Percentiles rank a stretch among this genome's conserved stretches.
These are phyloP conservation scores for Sporothrix globosa DNA, from an alignment of 2,329 filamentous ascomycete species.

Conservation along the genomic window DNA sequence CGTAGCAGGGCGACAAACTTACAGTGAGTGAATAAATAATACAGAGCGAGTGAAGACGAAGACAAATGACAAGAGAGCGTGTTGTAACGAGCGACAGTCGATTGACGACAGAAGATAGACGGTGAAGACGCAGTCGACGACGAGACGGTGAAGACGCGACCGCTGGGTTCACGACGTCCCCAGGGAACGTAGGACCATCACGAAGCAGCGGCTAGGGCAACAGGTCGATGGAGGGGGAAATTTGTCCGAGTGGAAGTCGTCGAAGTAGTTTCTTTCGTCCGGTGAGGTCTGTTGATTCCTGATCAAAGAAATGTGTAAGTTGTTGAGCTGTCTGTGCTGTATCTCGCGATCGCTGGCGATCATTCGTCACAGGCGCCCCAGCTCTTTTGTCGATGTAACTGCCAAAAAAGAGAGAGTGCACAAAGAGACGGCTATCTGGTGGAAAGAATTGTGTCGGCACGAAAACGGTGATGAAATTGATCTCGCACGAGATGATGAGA, in stretches of 20 bases:
- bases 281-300: background rate
- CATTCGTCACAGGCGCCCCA: no score
- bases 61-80: constrained; percentile 15
- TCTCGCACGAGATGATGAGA: constrained; percentile 24
- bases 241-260: background rate
- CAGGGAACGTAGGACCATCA: constrained; percentile 30
- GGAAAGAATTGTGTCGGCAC: background rate
- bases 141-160: constrained; percentile 19
- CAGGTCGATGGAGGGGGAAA: background rate
- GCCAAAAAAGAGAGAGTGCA: constrained; percentile 1
- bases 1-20: background rate
- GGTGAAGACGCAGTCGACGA: background rate
- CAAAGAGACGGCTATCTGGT: background rate
- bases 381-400: background rate
- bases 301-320: background rate
- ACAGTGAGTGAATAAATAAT: constrained; percentile 8
- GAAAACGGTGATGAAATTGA: constrained; percentile 22
- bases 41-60: constrained; percentile 20
- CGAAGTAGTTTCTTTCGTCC: background rate
- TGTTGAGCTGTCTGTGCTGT: background rate
- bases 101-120: background rate
- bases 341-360: background rate
- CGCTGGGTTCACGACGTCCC: constrained; percentile 27
- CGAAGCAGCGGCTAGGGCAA: constrained; percentile 25
- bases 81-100: constrained; percentile 24